phyloP scores from a whole-genome alignment of 176 grass and related monocot genomes.

The Aegilops sharonensis region DNA sequence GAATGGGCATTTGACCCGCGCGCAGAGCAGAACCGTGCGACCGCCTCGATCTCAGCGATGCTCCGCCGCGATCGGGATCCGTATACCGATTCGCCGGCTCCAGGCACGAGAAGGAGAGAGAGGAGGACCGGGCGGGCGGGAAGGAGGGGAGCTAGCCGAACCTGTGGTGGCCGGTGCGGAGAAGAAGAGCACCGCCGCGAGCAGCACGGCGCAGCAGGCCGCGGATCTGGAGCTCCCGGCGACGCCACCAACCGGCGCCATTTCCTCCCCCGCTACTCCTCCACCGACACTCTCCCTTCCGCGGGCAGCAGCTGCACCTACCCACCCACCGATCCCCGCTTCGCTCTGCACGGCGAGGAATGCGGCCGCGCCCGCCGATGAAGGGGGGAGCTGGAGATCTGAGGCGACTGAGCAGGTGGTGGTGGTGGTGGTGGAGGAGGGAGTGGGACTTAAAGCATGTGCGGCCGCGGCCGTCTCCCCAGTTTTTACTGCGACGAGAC shows the following conservation, averaged over 20 bases:
- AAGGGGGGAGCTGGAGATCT: background rate
- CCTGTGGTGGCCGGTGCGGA: constrained; percentile 53
- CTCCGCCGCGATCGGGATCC: constrained; percentile 34
- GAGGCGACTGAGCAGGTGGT: background rate
- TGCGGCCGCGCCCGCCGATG: constrained; percentile 21
- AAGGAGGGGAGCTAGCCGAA: background rate
- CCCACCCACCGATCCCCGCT: background rate
- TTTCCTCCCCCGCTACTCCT: constrained; percentile 13
- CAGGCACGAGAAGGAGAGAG: background rate
- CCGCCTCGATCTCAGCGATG: background rate
- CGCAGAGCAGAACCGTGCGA: background rate
- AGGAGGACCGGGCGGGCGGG: background rate
- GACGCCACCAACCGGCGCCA: constrained; percentile 36
- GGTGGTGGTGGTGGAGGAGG: background rate
- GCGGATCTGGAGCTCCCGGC: constrained; percentile 29
- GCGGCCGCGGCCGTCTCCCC: constrained; percentile 33
- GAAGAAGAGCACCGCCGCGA: constrained; percentile 43
- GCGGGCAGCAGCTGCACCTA: background rate
- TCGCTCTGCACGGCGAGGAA: background rate
- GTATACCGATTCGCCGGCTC: background rate
- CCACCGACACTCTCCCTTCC: constrained; percentile 11
- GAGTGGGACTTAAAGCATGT: constrained; percentile 48
- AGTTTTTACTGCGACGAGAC: constrained; percentile 48
- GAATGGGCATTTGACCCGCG: constrained; percentile 18
- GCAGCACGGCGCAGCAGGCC: constrained; percentile 41